Evolutionary conservation across 192 early-diverging fungal species (phyloP).

Genomic region (Backusella circina): DNA sequence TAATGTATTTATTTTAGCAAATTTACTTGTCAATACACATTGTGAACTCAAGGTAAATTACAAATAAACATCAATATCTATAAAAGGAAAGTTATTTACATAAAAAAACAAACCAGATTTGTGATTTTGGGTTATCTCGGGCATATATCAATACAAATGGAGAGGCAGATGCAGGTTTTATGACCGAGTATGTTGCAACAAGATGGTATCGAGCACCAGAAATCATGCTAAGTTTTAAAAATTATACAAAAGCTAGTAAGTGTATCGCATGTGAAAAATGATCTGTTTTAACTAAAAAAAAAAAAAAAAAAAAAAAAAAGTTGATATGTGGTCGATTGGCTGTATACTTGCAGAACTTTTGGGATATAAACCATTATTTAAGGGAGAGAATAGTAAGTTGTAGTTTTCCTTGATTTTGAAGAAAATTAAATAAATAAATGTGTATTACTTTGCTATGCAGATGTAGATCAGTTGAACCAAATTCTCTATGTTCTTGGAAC

Average conservation of each 20-base stretch:
- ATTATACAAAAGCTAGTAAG: slow-evolving; percentile 93
- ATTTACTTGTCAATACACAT: slow-evolving; percentile 85
- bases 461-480: slow-evolving; percentile 89
- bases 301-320: slow-evolving; percentile 11
- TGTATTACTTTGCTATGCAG: slow-evolving; percentile 73
- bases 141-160: slow-evolving; percentile 76
- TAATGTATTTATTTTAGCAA: slow-evolving; percentile 36
- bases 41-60: slow-evolving; percentile 74
- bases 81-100: background rate
- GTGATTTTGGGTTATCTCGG: slow-evolving; percentile 98
- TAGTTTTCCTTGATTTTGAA: slow-evolving; percentile 22
- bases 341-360: slow-evolving; percentile 74
- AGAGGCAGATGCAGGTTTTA: slow-evolving; percentile 78
- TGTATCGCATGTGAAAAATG: background rate
- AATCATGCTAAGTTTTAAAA: slow-evolving; percentile 95
- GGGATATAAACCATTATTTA: slow-evolving; percentile 76
- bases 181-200: slow-evolving; percentile 96
- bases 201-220: slow-evolving; percentile 95
- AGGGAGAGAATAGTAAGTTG: slow-evolving; percentile 70
- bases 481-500: slow-evolving; percentile 83
- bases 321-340: slow-evolving; percentile 90
- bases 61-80: background rate
- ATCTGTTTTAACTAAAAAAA: background rate
- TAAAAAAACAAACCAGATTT: slow-evolving; percentile 58
- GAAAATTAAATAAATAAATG: slow-evolving; percentile 79